Conservation (phyloP, 1,284 basidiomycete genomes). For the Neonothopanus nambi region DNA sequence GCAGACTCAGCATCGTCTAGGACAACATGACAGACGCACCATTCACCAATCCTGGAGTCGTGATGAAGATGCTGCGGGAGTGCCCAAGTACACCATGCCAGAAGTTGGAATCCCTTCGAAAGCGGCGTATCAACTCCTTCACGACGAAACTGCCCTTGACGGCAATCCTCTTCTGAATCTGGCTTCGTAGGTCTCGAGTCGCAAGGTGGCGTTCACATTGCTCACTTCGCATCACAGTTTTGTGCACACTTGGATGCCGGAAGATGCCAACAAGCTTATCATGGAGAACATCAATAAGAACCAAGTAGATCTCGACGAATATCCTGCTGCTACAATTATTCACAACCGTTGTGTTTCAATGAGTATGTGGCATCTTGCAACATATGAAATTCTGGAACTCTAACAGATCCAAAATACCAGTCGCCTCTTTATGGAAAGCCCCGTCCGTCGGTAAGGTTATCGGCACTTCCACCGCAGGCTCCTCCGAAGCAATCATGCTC, state of each 20-base stretch:
- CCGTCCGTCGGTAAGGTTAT: conserved; percentile 55
- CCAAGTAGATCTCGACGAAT: conserved; percentile 71
- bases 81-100: conserved; percentile 43
- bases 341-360: conserved; percentile 64
- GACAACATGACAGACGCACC: conserved; percentile 25
- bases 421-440: conserved; percentile 75
- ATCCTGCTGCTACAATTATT: conserved; percentile 58
- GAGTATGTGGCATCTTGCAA: conserved; percentile 31
- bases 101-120: conserved; percentile 38
- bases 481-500: conserved; percentile 75
- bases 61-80: conserved; percentile 37
- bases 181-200: conserved; percentile 42
- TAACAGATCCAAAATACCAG: conserved; percentile 22
- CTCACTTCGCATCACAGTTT: conserved; percentile 32
- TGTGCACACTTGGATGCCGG: conserved; percentile 63
- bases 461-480: conserved; percentile 75
- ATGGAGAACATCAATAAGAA: conserved; percentile 70
- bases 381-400: neutral
- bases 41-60: conserved; percentile 39
- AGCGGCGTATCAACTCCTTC: conserved; percentile 58
- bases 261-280: conserved; percentile 55
- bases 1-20: conserved; percentile 31
- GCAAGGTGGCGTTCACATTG: neutral
- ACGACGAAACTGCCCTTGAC: conserved; percentile 63
- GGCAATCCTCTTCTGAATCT: conserved; percentile 69